phyloP scores from a whole-genome alignment of 345 rosid genomes.

The Lumnitzera racemosa region DNA sequence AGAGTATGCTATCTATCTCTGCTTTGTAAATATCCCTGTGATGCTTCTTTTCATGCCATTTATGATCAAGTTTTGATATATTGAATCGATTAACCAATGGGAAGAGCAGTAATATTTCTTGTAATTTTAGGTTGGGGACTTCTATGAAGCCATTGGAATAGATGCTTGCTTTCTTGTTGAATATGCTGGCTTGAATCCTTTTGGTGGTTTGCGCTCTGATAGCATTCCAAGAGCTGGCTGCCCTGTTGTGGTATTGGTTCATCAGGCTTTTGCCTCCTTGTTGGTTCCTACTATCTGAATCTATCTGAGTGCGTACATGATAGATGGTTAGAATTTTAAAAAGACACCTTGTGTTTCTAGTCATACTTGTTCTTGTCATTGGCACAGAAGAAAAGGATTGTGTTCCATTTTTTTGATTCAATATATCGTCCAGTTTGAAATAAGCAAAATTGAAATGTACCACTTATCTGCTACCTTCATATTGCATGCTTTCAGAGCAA shows the following conservation, averaged over 20 bases:
- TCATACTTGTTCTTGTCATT: too few relatives aligned
- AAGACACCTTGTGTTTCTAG: too few relatives aligned
- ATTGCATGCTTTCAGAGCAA: too few relatives aligned
- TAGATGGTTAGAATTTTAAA: too few relatives aligned
- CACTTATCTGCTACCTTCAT: too few relatives aligned
- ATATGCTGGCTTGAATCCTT: slow-evolving; percentile 94
- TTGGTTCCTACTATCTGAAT: neutral
- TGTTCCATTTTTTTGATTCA: too few relatives aligned
- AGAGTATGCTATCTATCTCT: slow-evolving; percentile 42
- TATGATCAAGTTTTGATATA: neutral
- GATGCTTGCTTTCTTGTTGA: slow-evolving; percentile 97
- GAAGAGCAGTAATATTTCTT: slow-evolving; percentile 5
- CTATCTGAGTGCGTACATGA: too few relatives aligned
- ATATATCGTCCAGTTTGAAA: too few relatives aligned
- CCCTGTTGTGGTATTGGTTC: slow-evolving; percentile 69
- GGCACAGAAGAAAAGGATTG: too few relatives aligned
- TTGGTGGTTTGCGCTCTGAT: slow-evolving; percentile 85
- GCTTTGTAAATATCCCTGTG: neutral
- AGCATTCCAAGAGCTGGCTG: slow-evolving; percentile 95
- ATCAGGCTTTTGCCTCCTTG: neutral
- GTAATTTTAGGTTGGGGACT: slow-evolving; percentile 73
- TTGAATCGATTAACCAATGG: slow-evolving; percentile 1
- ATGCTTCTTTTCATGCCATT: neutral
- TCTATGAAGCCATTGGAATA: slow-evolving; percentile 91
- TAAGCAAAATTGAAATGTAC: too few relatives aligned